Percentiles rank a stretch among this genome's conserved stretches.
These are phyloP conservation scores for Abortiporus biennis DNA, from an alignment of 1,284 basidiomycete species.

Conservation along the genomic window DNA sequence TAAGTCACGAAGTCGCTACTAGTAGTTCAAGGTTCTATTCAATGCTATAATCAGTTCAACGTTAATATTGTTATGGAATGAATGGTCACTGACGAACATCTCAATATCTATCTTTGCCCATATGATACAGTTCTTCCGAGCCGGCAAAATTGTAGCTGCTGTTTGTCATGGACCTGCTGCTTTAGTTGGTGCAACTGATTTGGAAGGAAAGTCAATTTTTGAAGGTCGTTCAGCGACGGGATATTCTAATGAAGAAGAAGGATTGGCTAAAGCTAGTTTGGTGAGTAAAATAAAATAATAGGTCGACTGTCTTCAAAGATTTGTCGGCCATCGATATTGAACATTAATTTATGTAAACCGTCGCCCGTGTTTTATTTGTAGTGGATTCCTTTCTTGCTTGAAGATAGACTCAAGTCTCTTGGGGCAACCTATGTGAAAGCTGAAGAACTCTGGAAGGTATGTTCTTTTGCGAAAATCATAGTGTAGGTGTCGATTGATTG, in stretches of 20 bases:
- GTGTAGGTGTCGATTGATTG: neutral
- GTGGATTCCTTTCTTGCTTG: slow-evolving; percentile 47
- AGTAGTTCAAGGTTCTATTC: too few relatives aligned
- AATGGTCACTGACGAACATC: too few relatives aligned
- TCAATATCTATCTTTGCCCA: too few relatives aligned
- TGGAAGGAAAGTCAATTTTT: slow-evolving; percentile 57
- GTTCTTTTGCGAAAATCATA: slow-evolving; percentile 15
- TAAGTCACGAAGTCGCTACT: too few relatives aligned
- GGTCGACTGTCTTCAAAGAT: too few relatives aligned
- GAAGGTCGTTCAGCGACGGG: slow-evolving; percentile 54
- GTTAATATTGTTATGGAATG: too few relatives aligned
- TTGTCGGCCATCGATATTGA: too few relatives aligned
- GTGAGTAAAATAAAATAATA: too few relatives aligned
- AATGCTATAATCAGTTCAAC: too few relatives aligned
- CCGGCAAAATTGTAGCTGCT: slow-evolving; percentile 53
- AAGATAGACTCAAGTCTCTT: slow-evolving; percentile 53
- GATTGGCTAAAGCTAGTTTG: slow-evolving; percentile 4
- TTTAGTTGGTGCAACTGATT: slow-evolving; percentile 48
- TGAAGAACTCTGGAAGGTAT: slow-evolving; percentile 51
- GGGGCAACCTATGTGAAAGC: slow-evolving; percentile 64
- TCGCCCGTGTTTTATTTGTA: too few relatives aligned
- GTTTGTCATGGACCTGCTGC: slow-evolving; percentile 74
- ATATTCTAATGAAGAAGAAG: slow-evolving; percentile 50
- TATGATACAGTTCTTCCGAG: slow-evolving; percentile 65
- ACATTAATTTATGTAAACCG: too few relatives aligned